phyloP scores from a whole-genome alignment of 2,329 filamentous ascomycete species.

The Fusarium nisikadoi region DNA sequence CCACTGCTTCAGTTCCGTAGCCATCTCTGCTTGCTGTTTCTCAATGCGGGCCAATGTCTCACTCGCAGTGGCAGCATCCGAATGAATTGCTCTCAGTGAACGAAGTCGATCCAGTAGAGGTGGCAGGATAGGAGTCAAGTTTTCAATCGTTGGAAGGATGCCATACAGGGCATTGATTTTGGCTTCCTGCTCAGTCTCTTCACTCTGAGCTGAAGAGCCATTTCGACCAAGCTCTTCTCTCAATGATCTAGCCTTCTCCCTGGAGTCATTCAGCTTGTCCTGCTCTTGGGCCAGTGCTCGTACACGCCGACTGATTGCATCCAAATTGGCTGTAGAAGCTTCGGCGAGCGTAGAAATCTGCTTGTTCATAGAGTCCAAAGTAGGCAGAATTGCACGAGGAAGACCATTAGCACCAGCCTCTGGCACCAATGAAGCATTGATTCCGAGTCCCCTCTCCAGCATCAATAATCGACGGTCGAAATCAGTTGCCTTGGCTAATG shows the following conservation, averaged over 20 bases:
- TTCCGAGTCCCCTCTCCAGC: slow-evolving; percentile 83
- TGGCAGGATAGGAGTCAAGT: slow-evolving; percentile 84
- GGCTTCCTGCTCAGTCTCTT: slow-evolving; percentile 76
- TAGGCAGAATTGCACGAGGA: slow-evolving; percentile 79
- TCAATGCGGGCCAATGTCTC: slow-evolving; percentile 83
- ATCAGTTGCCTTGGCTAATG: slow-evolving; percentile 82
- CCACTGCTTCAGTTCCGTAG: slow-evolving; percentile 87
- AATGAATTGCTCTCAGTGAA: slow-evolving; percentile 85
- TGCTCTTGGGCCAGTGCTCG: slow-evolving; percentile 78
- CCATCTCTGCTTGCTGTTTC: slow-evolving; percentile 82
- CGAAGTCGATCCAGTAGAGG: slow-evolving; percentile 85
- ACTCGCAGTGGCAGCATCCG: slow-evolving; percentile 84
- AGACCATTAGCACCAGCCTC: slow-evolving; percentile 67
- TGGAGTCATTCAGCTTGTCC: slow-evolving; percentile 74
- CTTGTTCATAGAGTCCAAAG: slow-evolving; percentile 81
- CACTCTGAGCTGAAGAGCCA: slow-evolving; percentile 53
- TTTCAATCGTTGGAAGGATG: slow-evolving; percentile 88
- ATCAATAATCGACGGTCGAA: slow-evolving; percentile 85
- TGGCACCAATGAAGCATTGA: slow-evolving; percentile 75
- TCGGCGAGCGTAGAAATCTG: slow-evolving; percentile 81
- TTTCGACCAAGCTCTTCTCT: slow-evolving; percentile 67
- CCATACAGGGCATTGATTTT: slow-evolving; percentile 95
- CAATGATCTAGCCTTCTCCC: slow-evolving; percentile 69
- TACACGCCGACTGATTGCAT: slow-evolving; percentile 76
- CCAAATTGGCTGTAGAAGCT: slow-evolving; percentile 77